A percentile compares a stretch with the other conserved stretches of the same genome.
Evolutionary conservation across 2,329 filamentous ascomycete species (phyloP).

Genomic region (Colletotrichum cereale): DNA sequence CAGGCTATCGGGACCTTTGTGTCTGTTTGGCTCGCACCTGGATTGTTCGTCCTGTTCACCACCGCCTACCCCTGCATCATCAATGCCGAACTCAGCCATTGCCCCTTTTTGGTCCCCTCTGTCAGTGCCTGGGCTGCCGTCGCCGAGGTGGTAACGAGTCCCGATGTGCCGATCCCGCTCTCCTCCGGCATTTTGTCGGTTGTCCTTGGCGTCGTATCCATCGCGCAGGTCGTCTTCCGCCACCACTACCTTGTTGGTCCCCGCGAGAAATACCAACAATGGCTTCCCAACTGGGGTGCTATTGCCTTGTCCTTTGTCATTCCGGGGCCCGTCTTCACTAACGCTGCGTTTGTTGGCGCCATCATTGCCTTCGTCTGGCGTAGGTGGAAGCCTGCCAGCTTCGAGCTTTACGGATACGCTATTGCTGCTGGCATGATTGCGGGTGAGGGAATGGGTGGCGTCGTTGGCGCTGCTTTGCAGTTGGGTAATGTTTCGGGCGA

Average conservation of each 20-base stretch:
- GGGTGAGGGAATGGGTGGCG: slow-evolving; percentile 73
- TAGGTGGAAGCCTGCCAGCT: slow-evolving; percentile 63
- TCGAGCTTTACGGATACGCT: slow-evolving; percentile 71
- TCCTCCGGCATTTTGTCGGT: slow-evolving; percentile 70
- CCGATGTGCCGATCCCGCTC: slow-evolving; percentile 65
- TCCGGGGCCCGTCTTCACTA: slow-evolving; percentile 67
- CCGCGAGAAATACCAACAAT: slow-evolving; percentile 66
- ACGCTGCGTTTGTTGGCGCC: slow-evolving; percentile 70
- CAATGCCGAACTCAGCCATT: slow-evolving; percentile 57
- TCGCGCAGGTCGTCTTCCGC: slow-evolving; percentile 64
- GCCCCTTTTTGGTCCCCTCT: slow-evolving; percentile 68
- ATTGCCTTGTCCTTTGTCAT: slow-evolving; percentile 71
- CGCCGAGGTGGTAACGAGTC: slow-evolving; percentile 70
- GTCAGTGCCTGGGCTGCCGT: slow-evolving; percentile 73
- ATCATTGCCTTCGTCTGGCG: slow-evolving; percentile 65
- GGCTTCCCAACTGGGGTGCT: slow-evolving; percentile 73
- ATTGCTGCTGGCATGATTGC: slow-evolving; percentile 72
- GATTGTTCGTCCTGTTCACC: slow-evolving; percentile 71
- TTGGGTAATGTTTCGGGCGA: slow-evolving; percentile 50
- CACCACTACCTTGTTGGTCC: slow-evolving; percentile 67
- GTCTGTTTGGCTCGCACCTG: slow-evolving; percentile 70
- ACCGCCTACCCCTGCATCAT: slow-evolving; percentile 74
- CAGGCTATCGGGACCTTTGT: slow-evolving; percentile 69
- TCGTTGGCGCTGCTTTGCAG: slow-evolving; percentile 55
- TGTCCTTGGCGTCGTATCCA: slow-evolving; percentile 64